Percentiles rank a stretch among this genome's conserved stretches.
These are phyloP conservation scores for Periconia digitata DNA, from an alignment of 2,329 filamentous ascomycete genomes.

Conservation along the genomic window DNA sequence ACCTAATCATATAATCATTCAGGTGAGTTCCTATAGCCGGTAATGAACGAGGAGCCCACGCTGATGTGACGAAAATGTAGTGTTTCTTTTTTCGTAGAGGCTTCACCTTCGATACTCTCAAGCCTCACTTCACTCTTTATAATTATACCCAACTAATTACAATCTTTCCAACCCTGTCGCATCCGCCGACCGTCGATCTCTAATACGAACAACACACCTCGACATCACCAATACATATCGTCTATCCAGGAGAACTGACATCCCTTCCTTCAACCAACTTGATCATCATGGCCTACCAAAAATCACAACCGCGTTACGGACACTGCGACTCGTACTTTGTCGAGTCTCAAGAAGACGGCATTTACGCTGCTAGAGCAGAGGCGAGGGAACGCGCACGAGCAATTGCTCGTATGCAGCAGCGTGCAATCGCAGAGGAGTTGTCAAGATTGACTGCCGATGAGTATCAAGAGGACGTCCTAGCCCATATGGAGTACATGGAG, in stretches of 20 bases:
- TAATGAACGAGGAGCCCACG: background rate
- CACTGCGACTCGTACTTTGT: conserved; percentile 71
- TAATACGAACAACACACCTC: conserved; percentile 45
- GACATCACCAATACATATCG: conserved; percentile 39
- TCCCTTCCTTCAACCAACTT: conserved; percentile 45
- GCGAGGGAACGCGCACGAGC: conserved; percentile 76
- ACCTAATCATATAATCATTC: conserved; percentile 52
- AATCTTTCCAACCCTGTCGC: conserved; percentile 52
- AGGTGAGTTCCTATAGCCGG: conserved; percentile 46
- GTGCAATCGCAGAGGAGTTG: conserved; percentile 84
- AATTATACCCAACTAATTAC: conserved; percentile 58
- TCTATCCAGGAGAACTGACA: conserved; percentile 53
- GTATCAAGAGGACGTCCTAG: conserved; percentile 91
- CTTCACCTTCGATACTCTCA: conserved; percentile 26
- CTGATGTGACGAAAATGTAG: background rate
- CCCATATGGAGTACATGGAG: conserved; percentile 96
- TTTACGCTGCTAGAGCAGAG: conserved; percentile 61
- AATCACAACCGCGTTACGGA: conserved; percentile 57
- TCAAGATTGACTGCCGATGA: conserved; percentile 83
- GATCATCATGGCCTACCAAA: conserved; percentile 58
- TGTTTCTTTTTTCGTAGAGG: background rate
- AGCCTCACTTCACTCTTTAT: conserved; percentile 9
- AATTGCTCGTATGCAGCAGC: conserved; percentile 79
- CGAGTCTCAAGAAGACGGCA: conserved; percentile 59
- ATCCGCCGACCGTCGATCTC: conserved; percentile 55